Evolutionary conservation across 345 rosid species (phyloP), one percentile per base, ranked within the genome.

Genomic region (Eucalyptus globulus): DNA sequence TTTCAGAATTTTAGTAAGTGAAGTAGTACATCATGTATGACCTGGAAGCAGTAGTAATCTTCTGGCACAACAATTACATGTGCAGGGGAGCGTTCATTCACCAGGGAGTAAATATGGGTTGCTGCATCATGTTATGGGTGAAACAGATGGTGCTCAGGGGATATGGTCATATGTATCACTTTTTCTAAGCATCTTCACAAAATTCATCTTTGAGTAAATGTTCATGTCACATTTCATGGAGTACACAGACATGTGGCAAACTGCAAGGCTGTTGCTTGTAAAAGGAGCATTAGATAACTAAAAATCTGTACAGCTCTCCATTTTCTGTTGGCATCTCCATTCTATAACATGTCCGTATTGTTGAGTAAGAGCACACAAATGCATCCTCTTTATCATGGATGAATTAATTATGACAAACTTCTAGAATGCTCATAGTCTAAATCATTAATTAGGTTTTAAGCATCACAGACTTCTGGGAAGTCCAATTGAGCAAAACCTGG

Each of bases 71-170:
- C 80, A 69, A 5, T 14, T 69, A 69, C 12, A 31, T 69, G 43
- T 87, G 87, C 93, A 96, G 97, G 95, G 90, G 45, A 93, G 96
- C 44, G 91, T 94, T 54, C 91, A 91, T 88, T 90, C 97, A 87
- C 96, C 96, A 44, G 97, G 98, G 87, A 96, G 97, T 93, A 97
- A 98, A 90, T 97, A 95, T 89, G 96, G 94, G 86, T 89, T 96
- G 93, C 94, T 95, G 87, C 97, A 96, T 94, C 95, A 93, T 91
- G 96, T 96, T 90, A 94, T 95, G 96, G 97, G 99, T 88, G 97
- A 95, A 93, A 93, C 95, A 49, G 94, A 95, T 89, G 96, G 96
- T 87, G 95, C 94, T 87, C 95, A 91, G 88, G 94, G 93, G 60
- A 88, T 96, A 92, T 96, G 98, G 98, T 94, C 97, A 94, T 22